phyloP scores from a whole-genome alignment of 352 stramenopile genomes.

The Globisporangium iwayamae region DNA sequence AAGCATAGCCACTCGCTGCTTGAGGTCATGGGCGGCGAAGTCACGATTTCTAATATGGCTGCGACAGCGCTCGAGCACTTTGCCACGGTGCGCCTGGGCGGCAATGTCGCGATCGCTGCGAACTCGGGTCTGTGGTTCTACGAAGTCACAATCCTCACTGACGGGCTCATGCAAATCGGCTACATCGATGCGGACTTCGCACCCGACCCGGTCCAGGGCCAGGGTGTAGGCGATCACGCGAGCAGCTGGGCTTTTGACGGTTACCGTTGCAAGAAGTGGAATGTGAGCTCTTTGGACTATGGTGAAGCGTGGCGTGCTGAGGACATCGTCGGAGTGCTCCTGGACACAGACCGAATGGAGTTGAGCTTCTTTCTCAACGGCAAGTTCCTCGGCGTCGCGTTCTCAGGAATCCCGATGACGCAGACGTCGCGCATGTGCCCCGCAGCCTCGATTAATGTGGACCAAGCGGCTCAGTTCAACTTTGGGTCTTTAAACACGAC shows the following conservation, averaged over 20 bases:
- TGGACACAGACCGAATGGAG: slow-evolving; percentile 82
- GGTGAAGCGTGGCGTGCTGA: slow-evolving; percentile 73
- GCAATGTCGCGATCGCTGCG: slow-evolving; percentile 39
- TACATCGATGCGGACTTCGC: slow-evolving; percentile 87
- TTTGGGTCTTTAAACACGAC: slow-evolving; percentile 33
- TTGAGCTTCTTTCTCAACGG: slow-evolving; percentile 92
- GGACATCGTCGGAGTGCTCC: slow-evolving; percentile 83
- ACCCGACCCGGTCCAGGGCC: slow-evolving; percentile 76
- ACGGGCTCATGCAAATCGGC: slow-evolving; percentile 92
- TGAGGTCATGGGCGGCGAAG: slow-evolving; percentile 63
- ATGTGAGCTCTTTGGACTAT: slow-evolving; percentile 78
- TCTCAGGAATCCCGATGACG: slow-evolving; percentile 47
- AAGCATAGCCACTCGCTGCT: slow-evolving; percentile 21
- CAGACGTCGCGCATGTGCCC: slow-evolving; percentile 59
- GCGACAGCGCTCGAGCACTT: slow-evolving; percentile 76
- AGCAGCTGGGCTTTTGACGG: slow-evolving; percentile 92
- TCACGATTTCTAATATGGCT: slow-evolving; percentile 50
- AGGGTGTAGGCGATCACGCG: slow-evolving; percentile 89
- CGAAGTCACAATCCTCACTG: slow-evolving; percentile 85
- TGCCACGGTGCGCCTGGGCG: slow-evolving; percentile 55
- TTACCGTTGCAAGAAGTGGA: slow-evolving; percentile 88
- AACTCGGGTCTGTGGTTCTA: slow-evolving; percentile 86
- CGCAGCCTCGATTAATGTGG: slow-evolving; percentile 83
- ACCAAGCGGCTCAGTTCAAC: slow-evolving; percentile 78
- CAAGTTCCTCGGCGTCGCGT: slow-evolving; percentile 83